Base-by-base conservation (phyloP, 176 grass and related monocot species). In the Rhipidocladum racemiflorum region DNA sequence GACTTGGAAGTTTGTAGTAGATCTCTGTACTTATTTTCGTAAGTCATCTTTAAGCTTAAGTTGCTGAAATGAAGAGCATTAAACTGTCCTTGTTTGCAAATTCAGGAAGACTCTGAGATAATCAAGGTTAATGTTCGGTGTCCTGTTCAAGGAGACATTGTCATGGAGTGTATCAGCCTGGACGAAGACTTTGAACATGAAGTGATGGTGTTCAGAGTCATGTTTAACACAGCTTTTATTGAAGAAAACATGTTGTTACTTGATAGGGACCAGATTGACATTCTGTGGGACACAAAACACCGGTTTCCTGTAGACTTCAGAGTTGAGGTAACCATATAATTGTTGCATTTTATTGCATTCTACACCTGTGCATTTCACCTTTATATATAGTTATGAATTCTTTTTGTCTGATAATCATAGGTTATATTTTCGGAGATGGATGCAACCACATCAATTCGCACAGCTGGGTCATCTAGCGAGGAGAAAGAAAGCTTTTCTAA, bases 161-260 rank as follows among this genome's bases (percentile, higher is more conserved):
- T 99, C 67, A 69, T 99, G 63, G 96, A 95, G 83, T 99, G 96
- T 73, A 49, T 90, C 53, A 92, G 90, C 54, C 34, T 93, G 61
- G 89, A 89, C n/a, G 93, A 95, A 65, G 80, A 93, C 81, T 84
- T 87, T 13, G 85, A 95, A 77, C 68, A 83, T 68, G 89, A 95
- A 87, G 87, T 91, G 50, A 91, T 93, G 86, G 80, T 99, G 85
- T 95, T 99, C 80, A 90, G 87, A 68, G 67, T 80, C 43, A 99
- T 99, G 96, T 99, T 99, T 85, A 99, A 88, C 87, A 95, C 92
- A 3, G 74, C 96, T 60, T 99, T 91, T 85, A 55, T 99, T 51
- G 88, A 87, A 68, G 90, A 92, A 29, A 95, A 91, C 70, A 45
- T 91, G 38, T 64, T 99, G 70, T 61, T 86, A 82, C 86, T 99